Conservation (phyloP, 1,139 yeast species). For the Debaryomycetaceae sp. region DNA sequence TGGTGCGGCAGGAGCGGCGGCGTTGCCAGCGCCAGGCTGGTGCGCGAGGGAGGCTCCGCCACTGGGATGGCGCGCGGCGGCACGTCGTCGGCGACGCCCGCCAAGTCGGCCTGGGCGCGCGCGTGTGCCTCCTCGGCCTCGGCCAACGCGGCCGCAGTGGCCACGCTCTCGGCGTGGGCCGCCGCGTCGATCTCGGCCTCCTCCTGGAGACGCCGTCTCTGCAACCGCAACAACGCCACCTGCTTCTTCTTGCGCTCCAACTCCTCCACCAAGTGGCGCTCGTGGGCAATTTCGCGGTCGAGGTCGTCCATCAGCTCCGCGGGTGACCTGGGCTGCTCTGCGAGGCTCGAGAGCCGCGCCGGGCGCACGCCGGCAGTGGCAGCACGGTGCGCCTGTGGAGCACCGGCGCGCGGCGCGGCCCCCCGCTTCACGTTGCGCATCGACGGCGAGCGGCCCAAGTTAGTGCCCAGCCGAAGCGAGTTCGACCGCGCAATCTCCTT, state of each 20-base stretch:
- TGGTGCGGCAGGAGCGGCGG: no score
- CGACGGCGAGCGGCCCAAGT: conserved; percentile 2
- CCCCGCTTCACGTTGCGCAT: conserved; percentile 3
- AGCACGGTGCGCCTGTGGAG: neutral
- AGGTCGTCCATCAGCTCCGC: conserved; percentile 16
- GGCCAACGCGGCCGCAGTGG: conserved; percentile 1
- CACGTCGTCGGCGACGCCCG: no score
- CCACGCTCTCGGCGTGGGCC: conserved; percentile 3
- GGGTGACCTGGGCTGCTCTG: conserved; percentile 4
- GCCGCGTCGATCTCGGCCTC: conserved; percentile 14
- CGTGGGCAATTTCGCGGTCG: conserved; percentile 27
- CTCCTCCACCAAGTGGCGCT: conserved; percentile 26
- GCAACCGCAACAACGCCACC: conserved; percentile 24
- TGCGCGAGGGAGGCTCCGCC: no score
- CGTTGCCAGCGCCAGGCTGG: no score
- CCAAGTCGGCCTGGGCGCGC: no score
- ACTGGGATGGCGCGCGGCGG: no score
- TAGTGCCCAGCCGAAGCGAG: conserved; percentile 11
- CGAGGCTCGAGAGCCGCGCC: conserved; percentile 5
- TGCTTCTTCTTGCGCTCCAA: conserved; percentile 28
- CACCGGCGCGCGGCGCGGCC: neutral
- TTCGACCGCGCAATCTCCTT: conserved; percentile 39
- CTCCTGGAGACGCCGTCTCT: conserved; percentile 5
- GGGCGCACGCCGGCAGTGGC: conserved; percentile 3
- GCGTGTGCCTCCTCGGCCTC: no score